A percentile compares a stretch with the other conserved stretches of the same genome.
Conservation (phyloP, 179 eudicot genomes). For the Corrigiola litoralis region DNA sequence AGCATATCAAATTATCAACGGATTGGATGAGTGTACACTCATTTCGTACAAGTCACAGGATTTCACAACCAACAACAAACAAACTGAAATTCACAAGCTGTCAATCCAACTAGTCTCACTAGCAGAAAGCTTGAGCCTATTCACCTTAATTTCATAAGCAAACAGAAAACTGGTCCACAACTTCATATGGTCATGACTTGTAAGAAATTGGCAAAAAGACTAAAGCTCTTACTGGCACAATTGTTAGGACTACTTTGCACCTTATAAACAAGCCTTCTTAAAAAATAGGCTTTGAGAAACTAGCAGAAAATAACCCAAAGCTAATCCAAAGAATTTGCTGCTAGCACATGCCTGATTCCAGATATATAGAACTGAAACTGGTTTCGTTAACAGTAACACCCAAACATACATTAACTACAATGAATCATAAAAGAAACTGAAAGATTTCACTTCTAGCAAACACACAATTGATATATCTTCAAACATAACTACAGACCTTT, state of each 20-base stretch:
- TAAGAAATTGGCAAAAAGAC: neutral
- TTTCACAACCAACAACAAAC: no score
- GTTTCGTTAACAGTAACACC: no score
- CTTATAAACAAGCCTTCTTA: no score
- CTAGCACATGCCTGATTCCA: no score
- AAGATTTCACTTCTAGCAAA: neutral
- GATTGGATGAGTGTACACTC: no score
- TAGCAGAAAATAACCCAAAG: neutral
- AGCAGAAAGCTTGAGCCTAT: neutral
- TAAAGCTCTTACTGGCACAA: neutral
- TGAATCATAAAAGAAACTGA: neutral
- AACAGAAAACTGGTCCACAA: neutral
- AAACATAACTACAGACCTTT: conserved; percentile 44
- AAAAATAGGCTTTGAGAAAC: neutral
- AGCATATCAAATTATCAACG: neutral
- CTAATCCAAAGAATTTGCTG: no score
- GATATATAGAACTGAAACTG: no score
- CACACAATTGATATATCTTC: neutral
- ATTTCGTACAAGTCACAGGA: no score
- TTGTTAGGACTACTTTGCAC: neutral
- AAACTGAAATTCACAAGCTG: no score
- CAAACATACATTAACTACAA: neutral
- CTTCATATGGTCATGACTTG: neutral
- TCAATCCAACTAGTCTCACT: no score
- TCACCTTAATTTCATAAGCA: neutral